phyloP scores from a whole-genome alignment of 2,329 filamentous ascomycete species.

The Xylariaceae sp. region DNA sequence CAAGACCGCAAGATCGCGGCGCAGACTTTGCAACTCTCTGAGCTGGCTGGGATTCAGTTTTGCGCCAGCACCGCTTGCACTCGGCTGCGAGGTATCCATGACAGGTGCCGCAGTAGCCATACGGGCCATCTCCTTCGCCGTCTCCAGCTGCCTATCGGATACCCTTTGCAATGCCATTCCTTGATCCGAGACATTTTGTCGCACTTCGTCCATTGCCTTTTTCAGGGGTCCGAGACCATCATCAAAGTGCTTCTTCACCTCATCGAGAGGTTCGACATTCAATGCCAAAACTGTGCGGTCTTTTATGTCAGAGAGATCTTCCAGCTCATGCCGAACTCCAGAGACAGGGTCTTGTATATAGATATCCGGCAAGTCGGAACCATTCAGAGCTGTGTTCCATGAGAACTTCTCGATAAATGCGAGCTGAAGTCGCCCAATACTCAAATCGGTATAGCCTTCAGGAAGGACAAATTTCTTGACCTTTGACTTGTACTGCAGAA shows the following conservation, averaged over 20 bases:
- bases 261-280: constrained; percentile 87
- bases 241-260: constrained; percentile 94
- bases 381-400: constrained; percentile 95
- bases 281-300: constrained; percentile 91
- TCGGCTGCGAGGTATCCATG: constrained; percentile 42
- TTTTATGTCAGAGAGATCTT: constrained; percentile 88
- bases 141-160: constrained; percentile 83
- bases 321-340: constrained; percentile 91
- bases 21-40: constrained; percentile 71
- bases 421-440: constrained; percentile 79
- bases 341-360: constrained; percentile 96
- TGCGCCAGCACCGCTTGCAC: constrained; percentile 20
- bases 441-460: constrained; percentile 77
- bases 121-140: constrained; percentile 75
- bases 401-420: constrained; percentile 99
- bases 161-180: constrained; percentile 75
- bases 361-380: constrained; percentile 87
- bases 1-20: constrained; percentile 82
- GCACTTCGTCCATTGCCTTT: constrained; percentile 77
- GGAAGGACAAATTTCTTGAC: constrained; percentile 92
- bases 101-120: constrained; percentile 40
- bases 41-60: constrained; percentile 56
- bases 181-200: constrained; percentile 76
- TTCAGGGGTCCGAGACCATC: constrained; percentile 78
- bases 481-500: constrained; percentile 92